These are phyloP conservation scores for Malus hybrid DNA, from an alignment of 331 rosid species.

Conservation along the genomic window DNA sequence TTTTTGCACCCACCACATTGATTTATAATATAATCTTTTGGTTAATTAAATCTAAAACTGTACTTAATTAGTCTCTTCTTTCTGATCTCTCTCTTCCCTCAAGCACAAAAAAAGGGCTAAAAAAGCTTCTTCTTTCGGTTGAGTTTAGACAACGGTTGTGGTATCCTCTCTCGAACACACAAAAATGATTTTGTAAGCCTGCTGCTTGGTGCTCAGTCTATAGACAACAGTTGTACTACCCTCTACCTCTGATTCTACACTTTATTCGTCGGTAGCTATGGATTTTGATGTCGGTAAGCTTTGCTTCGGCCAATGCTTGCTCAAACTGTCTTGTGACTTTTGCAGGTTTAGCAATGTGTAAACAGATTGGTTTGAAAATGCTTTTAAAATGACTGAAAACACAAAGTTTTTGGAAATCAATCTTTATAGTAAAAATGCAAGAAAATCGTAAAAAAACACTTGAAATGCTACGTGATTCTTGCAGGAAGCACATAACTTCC, in stretches of 20 bases:
- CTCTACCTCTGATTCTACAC: constrained; percentile 34
- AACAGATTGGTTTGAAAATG: constrained; percentile 17
- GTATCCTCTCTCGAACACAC: background rate
- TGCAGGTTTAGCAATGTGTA: constrained; percentile 62
- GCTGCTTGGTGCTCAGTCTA: background rate
- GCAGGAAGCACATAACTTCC: constrained; percentile 50
- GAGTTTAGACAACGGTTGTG: background rate
- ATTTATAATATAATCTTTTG: too few relatives aligned
- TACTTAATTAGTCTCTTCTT: too few relatives aligned
- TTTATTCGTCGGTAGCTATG: constrained; percentile 29
- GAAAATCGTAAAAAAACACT: too few relatives aligned
- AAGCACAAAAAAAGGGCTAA: background rate
- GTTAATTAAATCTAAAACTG: too few relatives aligned
- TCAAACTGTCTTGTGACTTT: constrained; percentile 31
- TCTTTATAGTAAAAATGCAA: too few relatives aligned
- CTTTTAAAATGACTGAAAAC: too few relatives aligned
- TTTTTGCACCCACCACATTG: too few relatives aligned
- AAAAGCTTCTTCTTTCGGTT: background rate
- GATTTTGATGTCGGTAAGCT: constrained; percentile 20
- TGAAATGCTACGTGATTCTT: constrained; percentile 28
- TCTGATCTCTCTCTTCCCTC: too few relatives aligned
- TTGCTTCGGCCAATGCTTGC: constrained; percentile 41
- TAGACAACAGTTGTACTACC: constrained; percentile 34
- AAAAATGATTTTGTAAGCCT: background rate
- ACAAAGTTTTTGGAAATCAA: too few relatives aligned